Evolutionary conservation across 352 stramenopile species (phyloP).

Genomic region (Globisporangium rhizosaccharum): DNA sequence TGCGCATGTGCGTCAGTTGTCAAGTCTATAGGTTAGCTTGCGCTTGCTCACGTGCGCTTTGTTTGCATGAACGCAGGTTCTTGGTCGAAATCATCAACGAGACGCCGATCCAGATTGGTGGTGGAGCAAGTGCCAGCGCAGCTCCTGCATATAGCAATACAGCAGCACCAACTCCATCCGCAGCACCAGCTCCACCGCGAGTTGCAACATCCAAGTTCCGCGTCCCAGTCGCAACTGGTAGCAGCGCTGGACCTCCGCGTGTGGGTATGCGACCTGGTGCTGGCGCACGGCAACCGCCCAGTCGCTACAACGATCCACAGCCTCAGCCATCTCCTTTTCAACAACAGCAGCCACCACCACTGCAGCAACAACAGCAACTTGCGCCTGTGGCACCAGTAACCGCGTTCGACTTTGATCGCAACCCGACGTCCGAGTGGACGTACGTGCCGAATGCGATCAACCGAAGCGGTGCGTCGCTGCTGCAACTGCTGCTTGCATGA

Average conservation of each 20-base stretch:
- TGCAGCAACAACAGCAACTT: neutral
- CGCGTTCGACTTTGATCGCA: slow-evolving; percentile 46
- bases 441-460: slow-evolving; percentile 38
- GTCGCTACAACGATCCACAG: neutral
- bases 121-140: slow-evolving; percentile 1
- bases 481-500: neutral
- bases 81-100: slow-evolving; percentile 69
- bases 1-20: neutral
- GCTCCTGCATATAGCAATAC: neutral
- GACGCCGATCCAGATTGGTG: slow-evolving; percentile 28
- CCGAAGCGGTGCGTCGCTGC: slow-evolving; percentile 37
- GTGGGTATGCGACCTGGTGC: slow-evolving; percentile 7
- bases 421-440: slow-evolving; percentile 58
- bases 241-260: slow-evolving; percentile 8
- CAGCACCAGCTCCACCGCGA: neutral
- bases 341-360: neutral
- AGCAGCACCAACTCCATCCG: neutral
- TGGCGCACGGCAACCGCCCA: slow-evolving; percentile 15
- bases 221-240: slow-evolving; percentile 12
- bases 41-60: neutral
- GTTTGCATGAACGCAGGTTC: slow-evolving; percentile 29
- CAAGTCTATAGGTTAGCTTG: neutral
- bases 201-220: slow-evolving; percentile 28
- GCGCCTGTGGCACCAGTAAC: slow-evolving; percentile 1
- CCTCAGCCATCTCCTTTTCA: neutral